Evolutionary conservation across 257 asterid genomes (phyloP), one percentile per base, ranked within the genome.

Genomic region (Forsythia suspensa): DNA sequence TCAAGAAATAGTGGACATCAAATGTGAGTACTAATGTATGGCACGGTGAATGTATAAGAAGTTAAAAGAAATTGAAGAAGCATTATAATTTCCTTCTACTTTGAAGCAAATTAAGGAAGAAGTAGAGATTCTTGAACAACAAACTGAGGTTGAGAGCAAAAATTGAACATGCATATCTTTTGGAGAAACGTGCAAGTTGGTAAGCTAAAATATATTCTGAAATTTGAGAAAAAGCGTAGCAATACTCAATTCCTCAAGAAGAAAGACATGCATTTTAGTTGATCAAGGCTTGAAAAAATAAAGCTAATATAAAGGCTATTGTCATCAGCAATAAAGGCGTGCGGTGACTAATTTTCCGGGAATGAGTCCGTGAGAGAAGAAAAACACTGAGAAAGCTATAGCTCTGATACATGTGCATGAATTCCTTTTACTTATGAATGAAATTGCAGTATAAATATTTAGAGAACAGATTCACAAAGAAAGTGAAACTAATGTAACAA

Each of bases 1-100:
- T 79, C 73, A 80, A 66, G 34, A n/a, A 77, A 80, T 73, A 18
- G 15, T 10, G 42, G 59, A 48, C 78, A 78, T 37, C 40, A 24
- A 81, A 57, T 8, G 69, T 63, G 55, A 40, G 61, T 73, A 43
- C 52, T 16, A 38, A 34, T 76, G 48, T 48, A 46, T 7, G 67
- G 18, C 18, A 61, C 46, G 76, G 68, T 65, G 48, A 69, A 71
- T 52, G 37, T 21, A 73, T 24, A 77, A 15, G n/a, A 68, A 43
- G 10, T 16, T n/a, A 73, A 66, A 68, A 11, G 73, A 73, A 29
- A 78, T 24, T 44, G 46, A 41, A 63, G 46, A 21, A 8, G 52
- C 73, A 36, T 29, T 74, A 43, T n/a, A 55, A 36, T 72, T 8
- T 6, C 67, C 34, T 41, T 18, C 20, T 16, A 70, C n/a, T 38